Evolutionary conservation across 2,329 filamentous ascomycete species (phyloP).

Genomic region (Penicillium sp.): DNA sequence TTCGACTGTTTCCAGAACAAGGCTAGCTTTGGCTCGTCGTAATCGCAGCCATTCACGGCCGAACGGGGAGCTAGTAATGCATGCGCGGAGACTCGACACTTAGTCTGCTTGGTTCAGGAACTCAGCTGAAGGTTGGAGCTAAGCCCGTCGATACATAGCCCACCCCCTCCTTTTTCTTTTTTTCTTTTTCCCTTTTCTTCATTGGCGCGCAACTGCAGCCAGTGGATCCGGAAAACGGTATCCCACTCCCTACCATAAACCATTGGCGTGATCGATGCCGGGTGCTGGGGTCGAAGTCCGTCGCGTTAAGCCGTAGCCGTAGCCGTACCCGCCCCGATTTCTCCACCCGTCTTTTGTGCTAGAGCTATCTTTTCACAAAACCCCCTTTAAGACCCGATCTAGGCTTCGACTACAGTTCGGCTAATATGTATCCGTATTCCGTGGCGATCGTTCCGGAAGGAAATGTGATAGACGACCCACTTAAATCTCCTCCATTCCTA

Average conservation of each 20-base stretch:
- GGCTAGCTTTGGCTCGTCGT: conserved; percentile 15
- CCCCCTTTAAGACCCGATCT: background rate
- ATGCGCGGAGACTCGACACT: conserved; percentile 1
- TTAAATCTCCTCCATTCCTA: background rate
- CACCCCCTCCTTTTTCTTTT: conserved; percentile 12
- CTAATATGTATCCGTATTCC: too few relatives aligned
- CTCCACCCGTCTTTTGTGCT: background rate
- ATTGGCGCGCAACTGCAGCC: background rate
- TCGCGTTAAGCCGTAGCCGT: conserved; percentile 17
- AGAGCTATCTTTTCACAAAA: too few relatives aligned
- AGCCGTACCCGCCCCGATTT: conserved; percentile 10
- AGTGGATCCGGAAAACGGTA: conserved; percentile 10
- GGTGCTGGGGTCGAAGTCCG: conserved; percentile 17
- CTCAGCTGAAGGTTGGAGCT: conserved; percentile 23
- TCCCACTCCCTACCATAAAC: conserved; percentile 3
- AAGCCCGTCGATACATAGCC: conserved; percentile 15
- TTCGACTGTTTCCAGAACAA: conserved; percentile 18
- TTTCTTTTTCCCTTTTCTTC: conserved; percentile 1
- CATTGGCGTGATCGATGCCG: conserved; percentile 24
- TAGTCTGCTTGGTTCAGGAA: conserved; percentile 1
- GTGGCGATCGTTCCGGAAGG: background rate
- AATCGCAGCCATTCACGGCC: conserved; percentile 9
- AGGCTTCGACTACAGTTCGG: background rate
- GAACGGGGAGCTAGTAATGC: background rate
- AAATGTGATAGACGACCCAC: background rate